Conservation (phyloP, 176 grass and related monocot genomes). For the Hordeum vulgare region DNA sequence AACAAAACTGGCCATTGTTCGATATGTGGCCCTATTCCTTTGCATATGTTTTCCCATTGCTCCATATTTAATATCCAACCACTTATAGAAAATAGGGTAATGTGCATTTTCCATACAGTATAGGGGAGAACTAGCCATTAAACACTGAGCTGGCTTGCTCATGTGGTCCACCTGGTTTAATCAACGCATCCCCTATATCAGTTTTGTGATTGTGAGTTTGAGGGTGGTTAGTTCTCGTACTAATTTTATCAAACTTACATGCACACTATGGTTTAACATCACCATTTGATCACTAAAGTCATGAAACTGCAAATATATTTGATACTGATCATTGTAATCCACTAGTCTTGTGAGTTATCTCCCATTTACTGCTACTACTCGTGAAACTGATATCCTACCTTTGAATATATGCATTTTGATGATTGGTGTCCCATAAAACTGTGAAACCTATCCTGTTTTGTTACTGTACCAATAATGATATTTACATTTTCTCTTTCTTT, state of each 20-base stretch:
- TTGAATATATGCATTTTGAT: background rate
- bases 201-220: background rate
- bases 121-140: background rate
- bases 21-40: background rate
- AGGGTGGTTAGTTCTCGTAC: background rate
- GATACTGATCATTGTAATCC: background rate
- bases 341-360: background rate
- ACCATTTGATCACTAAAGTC: background rate
- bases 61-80: background rate
- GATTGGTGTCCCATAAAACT: background rate
- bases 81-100: background rate
- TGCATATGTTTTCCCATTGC: background rate
- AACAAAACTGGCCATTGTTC: background rate
- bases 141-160: background rate
- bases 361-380: background rate
- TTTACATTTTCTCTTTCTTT: background rate
- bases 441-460: background rate
- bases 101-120: background rate
- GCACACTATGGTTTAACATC: background rate
- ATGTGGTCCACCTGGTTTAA: background rate
- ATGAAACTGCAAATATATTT: background rate
- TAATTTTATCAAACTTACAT: background rate
- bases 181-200: background rate
- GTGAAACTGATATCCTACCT: background rate
- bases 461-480: background rate